Evolutionary conservation across 164 flowering plant genomes (phyloP), one percentile per base, ranked within the genome.

Genomic region (Amborella trichopoda): DNA sequence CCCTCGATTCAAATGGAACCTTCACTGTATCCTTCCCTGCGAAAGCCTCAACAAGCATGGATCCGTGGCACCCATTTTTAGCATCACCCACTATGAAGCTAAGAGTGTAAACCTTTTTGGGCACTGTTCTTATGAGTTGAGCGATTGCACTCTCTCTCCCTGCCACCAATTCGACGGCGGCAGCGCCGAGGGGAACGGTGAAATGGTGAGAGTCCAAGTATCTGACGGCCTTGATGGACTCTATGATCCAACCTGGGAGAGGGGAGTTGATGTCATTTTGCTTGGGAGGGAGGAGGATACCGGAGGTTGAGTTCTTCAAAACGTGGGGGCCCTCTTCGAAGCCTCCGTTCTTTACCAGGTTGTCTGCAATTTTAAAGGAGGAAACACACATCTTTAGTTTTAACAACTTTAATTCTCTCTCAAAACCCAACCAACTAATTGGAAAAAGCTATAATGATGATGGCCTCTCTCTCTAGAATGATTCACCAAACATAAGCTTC

Each of bases 141-240:
- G 95, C 98, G 38, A 90, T 67, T 47, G 95, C 91, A 34, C 91
- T 81, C 43, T 90, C 98, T 42, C 84, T 68, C 5, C 98, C 95
- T 5, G 95, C 94, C n/a, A 86, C 77, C 3, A 86, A 69, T 53
- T 86, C 98, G 2, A 86, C 62, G 10, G 98, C 95, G 5, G 77
- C 70, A 0, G 20, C 19, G 5, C 86, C 94, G 14, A 6, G 60
- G 5, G 97, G 95, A 46, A 90, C 81, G 23, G 59, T 68, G 76
- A 81, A 90, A 68, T 90, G 86, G 58, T 62, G 65, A 6, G 74
- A 50, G 55, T 81, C 95, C 0, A 86, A 73, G 74, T 71, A 86
- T 50, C 75, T 90, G 2, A 90, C 80, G 8, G 98, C 95, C 60
- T 90, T 90, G 11, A 83, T 80, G 16, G 95, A 90, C 44, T 86